A percentile compares a stretch with the other conserved stretches of the same genome.
phyloP scores from a whole-genome alignment of 2,329 filamentous ascomycete species.

The Sordariomycetes sp. region DNA sequence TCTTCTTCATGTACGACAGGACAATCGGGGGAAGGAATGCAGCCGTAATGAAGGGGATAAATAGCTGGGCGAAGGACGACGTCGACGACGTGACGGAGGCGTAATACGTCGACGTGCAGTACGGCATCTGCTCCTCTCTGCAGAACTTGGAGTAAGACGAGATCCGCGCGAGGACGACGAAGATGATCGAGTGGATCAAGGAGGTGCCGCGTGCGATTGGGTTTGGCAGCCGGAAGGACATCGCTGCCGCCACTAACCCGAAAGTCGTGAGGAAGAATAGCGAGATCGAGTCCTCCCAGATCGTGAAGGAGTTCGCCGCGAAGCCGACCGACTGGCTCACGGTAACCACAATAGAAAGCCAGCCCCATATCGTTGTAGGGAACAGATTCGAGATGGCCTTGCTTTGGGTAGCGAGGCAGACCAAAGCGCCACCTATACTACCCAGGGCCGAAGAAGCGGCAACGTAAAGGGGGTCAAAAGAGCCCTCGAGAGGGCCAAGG shows the following conservation, averaged over 20 bases:
- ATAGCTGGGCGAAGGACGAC: constrained; percentile 79
- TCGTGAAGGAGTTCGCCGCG: constrained; percentile 94
- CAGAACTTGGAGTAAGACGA: constrained; percentile 86
- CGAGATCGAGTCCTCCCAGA: constrained; percentile 95
- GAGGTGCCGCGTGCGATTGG: constrained; percentile 59
- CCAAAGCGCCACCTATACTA: constrained; percentile 25
- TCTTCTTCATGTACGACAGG: constrained; percentile 68
- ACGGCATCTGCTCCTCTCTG: constrained; percentile 96
- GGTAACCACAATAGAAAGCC: constrained; percentile 68
- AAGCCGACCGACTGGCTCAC: constrained; percentile 86
- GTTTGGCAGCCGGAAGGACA: constrained; percentile 60
- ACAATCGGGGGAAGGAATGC: constrained; percentile 61
- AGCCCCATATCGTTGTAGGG: constrained; percentile 77
- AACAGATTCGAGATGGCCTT: constrained; percentile 38
- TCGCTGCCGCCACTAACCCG: constrained; percentile 59
- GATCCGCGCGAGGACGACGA: constrained; percentile 64
- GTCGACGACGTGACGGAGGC: constrained; percentile 84
- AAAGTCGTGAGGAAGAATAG: constrained; percentile 87
- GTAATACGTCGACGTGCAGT: constrained; percentile 91
- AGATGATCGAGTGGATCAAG: constrained; percentile 73
- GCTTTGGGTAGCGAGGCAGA: constrained; percentile 24
- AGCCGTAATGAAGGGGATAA: constrained; percentile 64
- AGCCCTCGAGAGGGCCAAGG: constrained; percentile 10
- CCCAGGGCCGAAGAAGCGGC: constrained; percentile 26
- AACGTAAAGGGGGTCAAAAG: constrained; percentile 15